These are phyloP conservation scores for Grosmannia huntii DNA, from an alignment of 2,329 filamentous ascomycete species.

Conservation along the genomic window DNA sequence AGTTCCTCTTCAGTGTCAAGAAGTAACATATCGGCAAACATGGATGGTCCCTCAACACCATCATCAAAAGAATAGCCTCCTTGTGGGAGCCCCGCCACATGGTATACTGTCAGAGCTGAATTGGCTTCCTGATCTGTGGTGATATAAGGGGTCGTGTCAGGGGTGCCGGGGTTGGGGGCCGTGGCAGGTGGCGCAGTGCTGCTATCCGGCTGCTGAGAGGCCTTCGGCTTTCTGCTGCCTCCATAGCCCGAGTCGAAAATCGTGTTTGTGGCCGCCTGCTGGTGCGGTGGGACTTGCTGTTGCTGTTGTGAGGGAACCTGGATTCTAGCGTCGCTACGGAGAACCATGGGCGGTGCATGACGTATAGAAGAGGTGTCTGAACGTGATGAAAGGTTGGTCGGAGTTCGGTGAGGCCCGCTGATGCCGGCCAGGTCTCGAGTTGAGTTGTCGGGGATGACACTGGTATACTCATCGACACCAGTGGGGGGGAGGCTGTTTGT, in stretches of 20 bases:
- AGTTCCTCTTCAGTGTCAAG: too few species aligned
- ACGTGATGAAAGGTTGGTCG: conserved; percentile 12
- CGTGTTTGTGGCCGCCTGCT: not conserved
- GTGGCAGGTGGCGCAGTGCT: not conserved
- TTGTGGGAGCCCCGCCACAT: not conserved
- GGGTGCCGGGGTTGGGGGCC: not conserved
- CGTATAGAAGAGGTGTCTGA: conserved; percentile 15
- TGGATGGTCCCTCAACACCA: not conserved
- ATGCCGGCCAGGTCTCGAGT: not conserved
- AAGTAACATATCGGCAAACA: conserved; percentile 1
- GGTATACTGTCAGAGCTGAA: not conserved
- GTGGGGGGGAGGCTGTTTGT: too few species aligned
- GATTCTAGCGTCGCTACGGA: not conserved
- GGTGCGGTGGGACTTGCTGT: not conserved
- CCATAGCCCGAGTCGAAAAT: not conserved
- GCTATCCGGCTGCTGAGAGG: not conserved
- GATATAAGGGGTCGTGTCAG: not conserved
- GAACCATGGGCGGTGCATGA: conserved; percentile 13
- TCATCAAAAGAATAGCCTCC: not conserved
- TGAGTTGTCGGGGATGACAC: not conserved
- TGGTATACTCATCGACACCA: not conserved
- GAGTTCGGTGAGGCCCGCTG: conserved; percentile 2
- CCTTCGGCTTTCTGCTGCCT: not conserved
- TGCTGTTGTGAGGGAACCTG: not conserved
- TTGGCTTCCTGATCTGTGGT: not conserved